phyloP scores from a whole-genome alignment of 176 grass and related monocot species.

The Phoenix roebelenii region DNA sequence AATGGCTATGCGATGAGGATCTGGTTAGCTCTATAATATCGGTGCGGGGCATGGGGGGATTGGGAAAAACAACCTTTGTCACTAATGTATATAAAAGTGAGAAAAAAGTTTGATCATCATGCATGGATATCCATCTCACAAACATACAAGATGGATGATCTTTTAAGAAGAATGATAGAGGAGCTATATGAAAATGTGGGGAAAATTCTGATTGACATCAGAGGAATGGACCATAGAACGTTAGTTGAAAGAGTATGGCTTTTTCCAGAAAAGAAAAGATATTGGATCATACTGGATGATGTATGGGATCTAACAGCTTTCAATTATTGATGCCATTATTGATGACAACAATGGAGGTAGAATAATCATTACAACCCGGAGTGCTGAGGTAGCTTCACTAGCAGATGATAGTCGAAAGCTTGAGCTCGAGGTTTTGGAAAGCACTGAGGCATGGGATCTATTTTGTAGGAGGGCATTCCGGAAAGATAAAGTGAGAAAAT shows the following conservation, averaged over 20 bases:
- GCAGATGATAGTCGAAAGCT: conserved; percentile 20
- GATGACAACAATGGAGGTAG: conserved; percentile 9
- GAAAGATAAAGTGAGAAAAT: conserved; percentile 2
- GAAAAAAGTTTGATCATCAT: conserved; percentile 3
- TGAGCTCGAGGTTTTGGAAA: conserved; percentile 11
- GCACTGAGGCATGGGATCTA: conserved; percentile 17
- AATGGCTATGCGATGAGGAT: conserved; percentile 11
- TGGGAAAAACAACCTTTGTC: conserved; percentile 46
- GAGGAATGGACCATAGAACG: neutral
- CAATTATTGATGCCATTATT: conserved; percentile 3
- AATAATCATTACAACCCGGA: conserved; percentile 23
- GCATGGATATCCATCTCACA: conserved; percentile 30
- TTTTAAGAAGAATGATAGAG: conserved; percentile 5
- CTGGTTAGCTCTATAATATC: conserved; percentile 1
- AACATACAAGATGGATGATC: neutral
- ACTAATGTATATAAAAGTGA: conserved; percentile 22
- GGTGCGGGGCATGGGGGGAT: conserved; percentile 47
- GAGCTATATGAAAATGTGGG: neutral
- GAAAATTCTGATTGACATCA: neutral
- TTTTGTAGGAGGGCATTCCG: conserved; percentile 39
- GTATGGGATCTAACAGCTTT: conserved; percentile 13
- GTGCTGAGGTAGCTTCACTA: conserved; percentile 20
- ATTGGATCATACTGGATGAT: conserved; percentile 37
- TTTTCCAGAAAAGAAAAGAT: conserved; percentile 14
- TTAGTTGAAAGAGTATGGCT: conserved; percentile 1